Base-by-base conservation (phyloP, 2,329 filamentous ascomycete genomes). In the Venturia nashicola region DNA sequence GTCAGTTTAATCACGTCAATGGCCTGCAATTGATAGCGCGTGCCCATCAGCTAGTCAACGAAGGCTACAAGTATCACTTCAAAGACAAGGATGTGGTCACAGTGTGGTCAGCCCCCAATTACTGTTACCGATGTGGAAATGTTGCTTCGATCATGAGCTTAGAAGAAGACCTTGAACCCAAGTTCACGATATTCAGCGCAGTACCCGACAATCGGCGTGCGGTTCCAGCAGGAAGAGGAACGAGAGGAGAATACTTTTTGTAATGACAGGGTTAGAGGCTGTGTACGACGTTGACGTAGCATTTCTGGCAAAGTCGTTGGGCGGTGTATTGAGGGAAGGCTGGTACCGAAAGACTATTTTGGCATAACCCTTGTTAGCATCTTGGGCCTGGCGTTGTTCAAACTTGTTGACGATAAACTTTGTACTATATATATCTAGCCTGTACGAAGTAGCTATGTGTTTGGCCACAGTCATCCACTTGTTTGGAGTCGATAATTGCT, bases 121-220 rank as follows among this genome's bases (percentile, higher is more conserved):
- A 97, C 79, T 97, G 92, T 78, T 97, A 97, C 77, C 86, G 91
- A 67, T 97, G 92, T 72, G 92, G 92, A 63, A 97, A 97, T 71
- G 92, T 89, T 66, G 86, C 86, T 23, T 86, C 83, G 5, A 96
- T 97, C 73, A 96, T 96, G 87, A 91, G 91, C 62, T 86, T 97
- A 36, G 86, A 88, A 68, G 88, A 89, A 71, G 88, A 94, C 71
- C 81, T 97, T 62, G 86, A 91, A 66, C 91, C 93, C 40, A 90
- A 89, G 71, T 99, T 99, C 79, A 94, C 88, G 74, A 94, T 95
- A 71, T 95, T 95, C 79, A 88, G 86, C 39, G 90, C 90, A 40
- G 90, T 95, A n/a, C 90, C 91, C 0, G 90, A 94, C 70, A 87
- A 94, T 69, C 83, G 89, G 75, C 82, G 91, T 66, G 89, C 91